Base-by-base conservation (phyloP, 2,329 filamentous ascomycete species). In the Exophiala oligosperma region DNA sequence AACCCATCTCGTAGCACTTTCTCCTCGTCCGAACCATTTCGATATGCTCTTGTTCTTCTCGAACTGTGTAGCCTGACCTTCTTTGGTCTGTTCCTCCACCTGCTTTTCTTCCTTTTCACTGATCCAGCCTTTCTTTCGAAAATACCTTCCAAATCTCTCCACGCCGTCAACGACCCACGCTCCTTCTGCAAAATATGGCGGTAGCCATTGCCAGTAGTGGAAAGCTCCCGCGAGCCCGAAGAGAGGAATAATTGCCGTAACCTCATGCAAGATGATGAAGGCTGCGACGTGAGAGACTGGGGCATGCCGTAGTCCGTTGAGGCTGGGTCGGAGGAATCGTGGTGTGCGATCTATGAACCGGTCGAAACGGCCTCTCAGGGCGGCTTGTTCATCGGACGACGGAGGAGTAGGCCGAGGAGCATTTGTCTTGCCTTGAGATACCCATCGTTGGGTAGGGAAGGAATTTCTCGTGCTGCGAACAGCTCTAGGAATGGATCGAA, bases 251-350 rank as follows among this genome's bases (percentile, higher is more conserved):
- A 97, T 77, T 8, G 94, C 93, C 0, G 94, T 97, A 46, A 97
- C 72, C 74, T 99, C 94, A 77, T 99, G 94, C 0, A 99, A 81
- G 40, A 97, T 78, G 9, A 97, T 79, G 72, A 99, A 99, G 0
- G 93, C 87, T 1, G 88, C 84, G 43, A 96, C 80, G 74, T 97
- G 91, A 1, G 90, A 90, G 46, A 92, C 74, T 0, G 94, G 94
- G 0, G 92, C 92, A 55, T 83, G 80, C 57, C 87, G 84, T 2
- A 99, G 83, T 0, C 50, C 58, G 7, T 50, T 55, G 17, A 67
- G 50, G 9, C 60, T 58, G 23, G 58, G 61, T 28, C 56, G 57
- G 9, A 66, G 59, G 48, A 64, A 63, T 26, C 52, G 56, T 12
- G 65, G 65, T 28, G 59, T 64, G 23, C 62, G 62, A 38, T 59